These are phyloP conservation scores for Laburnicola sp. DNA, from an alignment of 2,329 filamentous ascomycete genomes.

Conservation along the genomic window DNA sequence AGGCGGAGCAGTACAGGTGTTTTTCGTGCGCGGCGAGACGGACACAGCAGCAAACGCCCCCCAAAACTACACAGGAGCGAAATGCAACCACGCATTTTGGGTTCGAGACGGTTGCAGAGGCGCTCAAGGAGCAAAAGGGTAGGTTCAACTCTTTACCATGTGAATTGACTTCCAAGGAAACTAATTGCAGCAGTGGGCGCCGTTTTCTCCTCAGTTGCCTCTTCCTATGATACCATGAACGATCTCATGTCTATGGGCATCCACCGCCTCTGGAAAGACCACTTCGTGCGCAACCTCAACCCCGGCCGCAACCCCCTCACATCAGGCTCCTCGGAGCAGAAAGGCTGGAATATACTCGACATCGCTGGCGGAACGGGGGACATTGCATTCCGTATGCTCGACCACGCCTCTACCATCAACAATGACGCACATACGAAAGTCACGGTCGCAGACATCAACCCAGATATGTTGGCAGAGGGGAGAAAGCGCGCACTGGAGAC, in stretches of 20 bases:
- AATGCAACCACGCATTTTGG: constrained; percentile 81
- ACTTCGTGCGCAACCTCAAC: constrained; percentile 90
- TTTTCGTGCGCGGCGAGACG: constrained; percentile 55
- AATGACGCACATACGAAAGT: constrained; percentile 78
- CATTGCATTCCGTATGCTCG: constrained; percentile 94
- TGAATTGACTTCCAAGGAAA: background rate
- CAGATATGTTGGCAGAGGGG: constrained; percentile 89
- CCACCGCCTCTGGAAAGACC: constrained; percentile 95
- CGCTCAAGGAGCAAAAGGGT: constrained; percentile 73
- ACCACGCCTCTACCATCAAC: constrained; percentile 81
- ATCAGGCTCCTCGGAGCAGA: constrained; percentile 32
- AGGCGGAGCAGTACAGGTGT: constrained; percentile 49
- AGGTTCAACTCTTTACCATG: constrained; percentile 12
- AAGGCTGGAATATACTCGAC: constrained; percentile 79
- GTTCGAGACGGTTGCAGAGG: constrained; percentile 80
- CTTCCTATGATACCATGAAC: constrained; percentile 97
- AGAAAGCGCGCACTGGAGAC: constrained; percentile 71
- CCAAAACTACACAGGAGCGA: constrained; percentile 47
- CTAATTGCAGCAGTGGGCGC: constrained; percentile 64
- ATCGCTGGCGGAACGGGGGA: constrained; percentile 96
- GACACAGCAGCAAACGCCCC: constrained; percentile 44
- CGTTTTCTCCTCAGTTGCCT: constrained; percentile 93
- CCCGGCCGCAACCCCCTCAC: constrained; percentile 66
- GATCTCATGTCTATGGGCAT: constrained; percentile 98
- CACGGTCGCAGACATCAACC: constrained; percentile 94